Conservation (phyloP, 345 rosid genomes). For the Microthlaspi erraticum region DNA sequence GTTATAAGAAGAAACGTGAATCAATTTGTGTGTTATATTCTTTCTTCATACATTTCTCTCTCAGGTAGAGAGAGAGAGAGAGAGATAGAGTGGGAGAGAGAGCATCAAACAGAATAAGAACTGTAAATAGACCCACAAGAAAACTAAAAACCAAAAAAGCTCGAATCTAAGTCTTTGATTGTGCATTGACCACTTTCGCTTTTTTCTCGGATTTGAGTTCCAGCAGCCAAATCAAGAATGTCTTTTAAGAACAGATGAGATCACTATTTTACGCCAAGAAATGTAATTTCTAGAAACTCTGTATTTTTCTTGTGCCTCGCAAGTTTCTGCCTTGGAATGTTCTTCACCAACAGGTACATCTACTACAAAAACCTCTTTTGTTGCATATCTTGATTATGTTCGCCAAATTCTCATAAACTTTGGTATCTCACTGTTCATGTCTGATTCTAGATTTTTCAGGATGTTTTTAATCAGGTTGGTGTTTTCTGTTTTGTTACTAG, state of each 20-base stretch:
- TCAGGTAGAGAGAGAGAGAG: constrained; percentile 21
- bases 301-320: constrained; percentile 63
- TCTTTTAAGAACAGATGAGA: constrained; percentile 61
- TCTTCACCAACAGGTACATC: constrained; percentile 78
- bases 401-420: not conserved
- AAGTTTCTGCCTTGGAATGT: constrained; percentile 78
- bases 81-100: constrained; percentile 2
- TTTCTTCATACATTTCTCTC: constrained; percentile 33
- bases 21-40: not conserved
- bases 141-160: not conserved
- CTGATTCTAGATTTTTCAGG: constrained; percentile 14
- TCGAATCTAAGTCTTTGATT: constrained; percentile 34
- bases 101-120: constrained; percentile 37
- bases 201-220: constrained; percentile 22
- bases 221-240: constrained; percentile 44
- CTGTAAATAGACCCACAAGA: constrained; percentile 27
- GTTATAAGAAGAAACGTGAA: constrained; percentile 1
- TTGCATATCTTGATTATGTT: not conserved
- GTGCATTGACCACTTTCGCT: constrained; percentile 22
- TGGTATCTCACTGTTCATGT: constrained; percentile 30
- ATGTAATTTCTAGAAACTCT: constrained; percentile 57
- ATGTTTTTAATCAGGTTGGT: not conserved
- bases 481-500: constrained; percentile 4
- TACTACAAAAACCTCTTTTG: not conserved
- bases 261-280: constrained; percentile 46